Evolutionary conservation across 1,284 basidiomycete species (phyloP).

Genomic region (Boletus sp.): DNA sequence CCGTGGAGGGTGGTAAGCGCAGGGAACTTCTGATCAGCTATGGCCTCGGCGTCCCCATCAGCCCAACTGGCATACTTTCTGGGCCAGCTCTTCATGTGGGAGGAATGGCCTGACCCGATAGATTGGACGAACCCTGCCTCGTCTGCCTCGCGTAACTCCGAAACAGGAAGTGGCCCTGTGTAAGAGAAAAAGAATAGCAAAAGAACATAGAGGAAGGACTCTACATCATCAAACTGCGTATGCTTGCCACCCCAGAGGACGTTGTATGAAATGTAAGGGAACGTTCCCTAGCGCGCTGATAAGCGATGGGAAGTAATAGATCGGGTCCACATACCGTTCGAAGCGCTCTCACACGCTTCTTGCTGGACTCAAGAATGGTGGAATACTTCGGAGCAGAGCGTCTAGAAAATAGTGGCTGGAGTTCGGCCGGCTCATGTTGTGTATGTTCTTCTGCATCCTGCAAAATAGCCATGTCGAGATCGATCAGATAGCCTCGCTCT

Average conservation of each 20-base stretch:
- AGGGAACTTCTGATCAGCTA: no score
- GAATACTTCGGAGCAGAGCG: background rate
- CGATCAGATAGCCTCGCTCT: conserved; percentile 24
- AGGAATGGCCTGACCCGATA: background rate
- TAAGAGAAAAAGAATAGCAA: conserved; percentile 8
- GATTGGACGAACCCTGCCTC: background rate
- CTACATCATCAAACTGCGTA: conserved; percentile 7
- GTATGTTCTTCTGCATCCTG: background rate
- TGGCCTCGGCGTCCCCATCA: background rate
- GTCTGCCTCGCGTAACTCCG: background rate
- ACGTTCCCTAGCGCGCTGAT: background rate
- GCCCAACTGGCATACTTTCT: background rate
- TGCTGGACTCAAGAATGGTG: no score
- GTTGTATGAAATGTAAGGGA: conserved; percentile 4
- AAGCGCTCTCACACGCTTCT: no score
- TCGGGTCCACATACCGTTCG: no score
- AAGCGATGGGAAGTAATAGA: no score
- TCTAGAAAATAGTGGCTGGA: background rate
- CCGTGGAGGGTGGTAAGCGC: background rate
- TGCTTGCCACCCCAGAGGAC: background rate
- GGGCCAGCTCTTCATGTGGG: conserved; percentile 1
- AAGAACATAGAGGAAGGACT: conserved; percentile 9
- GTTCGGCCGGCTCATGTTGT: no score
- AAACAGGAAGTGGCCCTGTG: background rate
- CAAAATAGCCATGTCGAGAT: conserved; percentile 18